Percentiles rank a stretch among this genome's conserved stretches.
phyloP scores from a whole-genome alignment of 805 yeast species.

The Ogataea siamensis region DNA sequence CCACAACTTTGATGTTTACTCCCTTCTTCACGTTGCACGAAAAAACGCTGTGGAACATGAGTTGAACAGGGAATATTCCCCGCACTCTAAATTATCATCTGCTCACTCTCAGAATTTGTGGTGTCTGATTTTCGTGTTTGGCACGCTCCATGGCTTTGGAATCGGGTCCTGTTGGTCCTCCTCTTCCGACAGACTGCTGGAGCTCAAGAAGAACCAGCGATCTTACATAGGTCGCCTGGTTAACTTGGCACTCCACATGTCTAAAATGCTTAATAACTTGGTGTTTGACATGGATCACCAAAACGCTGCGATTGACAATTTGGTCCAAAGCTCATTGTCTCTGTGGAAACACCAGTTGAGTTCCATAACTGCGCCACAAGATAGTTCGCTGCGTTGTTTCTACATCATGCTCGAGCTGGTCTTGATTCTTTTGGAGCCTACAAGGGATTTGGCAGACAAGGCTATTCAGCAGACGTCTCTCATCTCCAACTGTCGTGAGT shows the following conservation, averaged over 20 bases:
- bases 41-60: conserved; percentile 24
- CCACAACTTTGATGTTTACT: conserved; percentile 17
- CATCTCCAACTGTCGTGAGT: conserved; percentile 7
- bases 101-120: conserved; percentile 26
- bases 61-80: conserved; percentile 17
- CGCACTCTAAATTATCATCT: conserved; percentile 14
- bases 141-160: conserved; percentile 27
- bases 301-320: conserved; percentile 15
- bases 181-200: conserved; percentile 19
- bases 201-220: conserved; percentile 15
- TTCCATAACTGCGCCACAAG: conserved; percentile 4
- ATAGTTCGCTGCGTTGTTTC: conserved; percentile 10
- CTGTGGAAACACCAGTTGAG: conserved; percentile 26
- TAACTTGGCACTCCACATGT: conserved; percentile 19
- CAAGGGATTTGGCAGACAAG: conserved; percentile 8
- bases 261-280: conserved; percentile 24
- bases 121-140: conserved; percentile 29
- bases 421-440: conserved; percentile 24
- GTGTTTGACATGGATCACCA: conserved; percentile 19
- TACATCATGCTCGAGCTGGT: conserved; percentile 20
- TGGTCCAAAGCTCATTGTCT: conserved; percentile 24
- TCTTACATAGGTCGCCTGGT: conserved; percentile 23
- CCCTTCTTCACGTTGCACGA: conserved; percentile 27
- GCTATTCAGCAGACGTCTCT: conserved; percentile 12
- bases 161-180: conserved; percentile 30